phyloP scores from a whole-genome alignment of 305 asterid species.

The Fraxinus greggii region DNA sequence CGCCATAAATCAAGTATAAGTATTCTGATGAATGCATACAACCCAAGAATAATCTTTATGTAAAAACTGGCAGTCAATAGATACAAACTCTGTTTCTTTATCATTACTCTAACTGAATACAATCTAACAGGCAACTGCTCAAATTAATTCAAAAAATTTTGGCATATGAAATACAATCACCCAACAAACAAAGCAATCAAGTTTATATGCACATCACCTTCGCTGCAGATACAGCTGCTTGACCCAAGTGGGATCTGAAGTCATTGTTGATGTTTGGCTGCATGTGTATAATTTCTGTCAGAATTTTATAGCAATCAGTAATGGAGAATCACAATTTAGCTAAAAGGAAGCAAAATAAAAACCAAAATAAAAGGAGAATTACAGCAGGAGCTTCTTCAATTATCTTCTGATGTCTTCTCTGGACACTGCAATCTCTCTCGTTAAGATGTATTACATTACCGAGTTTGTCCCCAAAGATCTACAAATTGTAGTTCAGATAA shows the following conservation, averaged over 20 bases:
- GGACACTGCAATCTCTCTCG: conserved; percentile 98
- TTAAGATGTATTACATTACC: conserved; percentile 84
- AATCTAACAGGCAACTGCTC: not conserved
- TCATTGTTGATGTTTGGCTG: conserved; percentile 78
- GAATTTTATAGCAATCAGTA: conserved; percentile 26
- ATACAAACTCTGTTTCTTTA: not conserved
- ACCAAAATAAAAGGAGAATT: conserved; percentile 26
- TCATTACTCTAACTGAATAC: not conserved
- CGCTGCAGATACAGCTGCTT: conserved; percentile 97
- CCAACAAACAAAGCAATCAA: conserved; percentile 20
- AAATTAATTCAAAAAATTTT: not conserved
- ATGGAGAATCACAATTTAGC: conserved; percentile 14
- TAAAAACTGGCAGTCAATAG: conserved; percentile 8
- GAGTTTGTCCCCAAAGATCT: conserved; percentile 91
- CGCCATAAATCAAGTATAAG: not conserved
- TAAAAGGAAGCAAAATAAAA: conserved; percentile 22
- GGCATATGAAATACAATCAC: conserved; percentile 7
- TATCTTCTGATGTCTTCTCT: conserved; percentile 97
- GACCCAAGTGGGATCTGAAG: conserved; percentile 81
- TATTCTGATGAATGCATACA: not conserved
- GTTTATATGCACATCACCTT: conserved; percentile 54
- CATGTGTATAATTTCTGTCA: conserved; percentile 34
- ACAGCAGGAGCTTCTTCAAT: conserved; percentile 99
- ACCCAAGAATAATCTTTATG: conserved; percentile 1
- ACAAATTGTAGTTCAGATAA: conserved; percentile 25